These are phyloP conservation scores for Talaromyces nanjingensis DNA, from an alignment of 495 filamentous ascomycete species.

Conservation along the genomic window DNA sequence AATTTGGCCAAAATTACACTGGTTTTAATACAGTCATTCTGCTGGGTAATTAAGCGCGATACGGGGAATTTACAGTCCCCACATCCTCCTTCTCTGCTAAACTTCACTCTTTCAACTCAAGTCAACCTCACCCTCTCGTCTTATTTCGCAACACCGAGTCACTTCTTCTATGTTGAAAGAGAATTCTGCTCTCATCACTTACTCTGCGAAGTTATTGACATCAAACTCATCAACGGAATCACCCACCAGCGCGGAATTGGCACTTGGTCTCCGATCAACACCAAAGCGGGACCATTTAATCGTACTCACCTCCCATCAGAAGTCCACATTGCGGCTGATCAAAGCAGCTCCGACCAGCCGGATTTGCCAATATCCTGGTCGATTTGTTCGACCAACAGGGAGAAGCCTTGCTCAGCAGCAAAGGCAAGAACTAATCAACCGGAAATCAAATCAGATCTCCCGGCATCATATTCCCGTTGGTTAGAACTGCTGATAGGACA, in stretches of 20 bases:
- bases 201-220: neutral
- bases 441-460: neutral
- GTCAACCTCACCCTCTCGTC: neutral
- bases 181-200: neutral
- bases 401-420: neutral
- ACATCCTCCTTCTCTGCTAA: neutral
- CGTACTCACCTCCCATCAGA: neutral
- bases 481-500: neutral
- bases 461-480: neutral
- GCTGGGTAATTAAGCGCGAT: neutral
- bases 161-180: no score
- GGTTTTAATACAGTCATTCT: no score
- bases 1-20: neutral
- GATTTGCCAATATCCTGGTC: neutral
- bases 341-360: neutral
- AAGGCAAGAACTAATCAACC: neutral
- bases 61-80: neutral
- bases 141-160: neutral
- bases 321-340: neutral
- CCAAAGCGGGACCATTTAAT: neutral
- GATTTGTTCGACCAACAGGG: neutral
- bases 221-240: neutral
- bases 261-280: neutral
- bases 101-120: neutral
- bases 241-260: neutral